Percentiles rank a stretch among this genome's conserved stretches.
Evolutionary conservation across 768 basidiomycete species (phyloP).

Genomic region (Kockovaella imperatae): DNA sequence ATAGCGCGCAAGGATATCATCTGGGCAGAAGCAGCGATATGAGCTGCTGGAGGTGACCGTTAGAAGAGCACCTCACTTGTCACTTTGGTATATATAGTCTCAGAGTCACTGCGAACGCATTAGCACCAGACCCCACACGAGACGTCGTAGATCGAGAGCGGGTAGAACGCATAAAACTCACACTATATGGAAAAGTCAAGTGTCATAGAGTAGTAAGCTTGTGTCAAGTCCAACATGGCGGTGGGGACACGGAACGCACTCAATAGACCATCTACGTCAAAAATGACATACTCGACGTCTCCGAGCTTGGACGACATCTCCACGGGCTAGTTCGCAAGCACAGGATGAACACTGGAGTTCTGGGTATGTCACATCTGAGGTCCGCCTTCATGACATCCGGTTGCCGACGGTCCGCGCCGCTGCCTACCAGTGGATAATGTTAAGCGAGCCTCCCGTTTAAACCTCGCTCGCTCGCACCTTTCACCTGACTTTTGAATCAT

Average conservation of each 20-base stretch:
- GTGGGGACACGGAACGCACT: slow-evolving; percentile 14
- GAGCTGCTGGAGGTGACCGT: neutral
- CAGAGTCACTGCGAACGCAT: neutral
- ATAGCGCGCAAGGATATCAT: slow-evolving; percentile 37
- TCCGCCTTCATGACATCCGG: too few relatives aligned
- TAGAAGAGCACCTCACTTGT: slow-evolving; percentile 23
- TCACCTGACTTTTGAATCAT: neutral
- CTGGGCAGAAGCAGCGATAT: slow-evolving; percentile 17
- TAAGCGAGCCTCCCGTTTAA: neutral
- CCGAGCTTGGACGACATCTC: neutral
- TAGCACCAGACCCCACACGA: neutral
- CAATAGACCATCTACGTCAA: slow-evolving; percentile 44
- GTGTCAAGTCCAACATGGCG: neutral
- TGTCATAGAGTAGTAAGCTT: neutral
- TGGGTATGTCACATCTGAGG: neutral
- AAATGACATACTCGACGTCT: slow-evolving; percentile 41
- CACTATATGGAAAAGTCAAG: neutral
- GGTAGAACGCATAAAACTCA: slow-evolving; percentile 14
- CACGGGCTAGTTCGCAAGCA: neutral
- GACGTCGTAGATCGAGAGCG: too few relatives aligned
- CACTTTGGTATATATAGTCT: slow-evolving; percentile 42
- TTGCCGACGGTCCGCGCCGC: too few relatives aligned
- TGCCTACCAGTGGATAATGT: too few relatives aligned
- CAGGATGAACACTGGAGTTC: too few relatives aligned
- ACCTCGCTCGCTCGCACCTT: neutral